A percentile compares a stretch with the other conserved stretches of the same genome.
Conservation (phyloP, 1,139 yeast species). For the Hyphopichia fennica region DNA sequence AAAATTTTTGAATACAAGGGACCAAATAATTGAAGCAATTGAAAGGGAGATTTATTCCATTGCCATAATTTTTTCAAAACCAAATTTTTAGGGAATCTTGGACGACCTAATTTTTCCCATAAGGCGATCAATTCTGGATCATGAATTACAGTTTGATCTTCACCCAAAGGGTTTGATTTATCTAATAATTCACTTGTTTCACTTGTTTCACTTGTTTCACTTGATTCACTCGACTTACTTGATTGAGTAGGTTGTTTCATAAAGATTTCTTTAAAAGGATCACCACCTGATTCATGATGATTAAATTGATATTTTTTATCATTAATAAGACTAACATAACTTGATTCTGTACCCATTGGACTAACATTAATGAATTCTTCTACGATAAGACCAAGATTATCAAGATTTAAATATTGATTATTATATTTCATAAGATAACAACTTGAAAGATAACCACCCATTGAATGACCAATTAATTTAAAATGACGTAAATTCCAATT, state of each 20-base stretch:
- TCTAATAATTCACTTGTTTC: not conserved
- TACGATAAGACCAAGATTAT: conserved; percentile 18
- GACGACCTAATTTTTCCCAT: conserved; percentile 39
- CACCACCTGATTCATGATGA: conserved; percentile 30
- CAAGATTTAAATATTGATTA: conserved; percentile 11
- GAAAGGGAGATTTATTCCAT: conserved; percentile 42
- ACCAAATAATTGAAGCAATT: conserved; percentile 36
- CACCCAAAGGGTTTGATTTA: conserved; percentile 3
- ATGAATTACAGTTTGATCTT: conserved; percentile 13
- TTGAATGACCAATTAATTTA: conserved; percentile 41
- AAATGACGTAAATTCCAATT: conserved; percentile 24
- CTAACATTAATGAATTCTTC: conserved; percentile 35
- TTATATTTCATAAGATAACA: conserved; percentile 45
- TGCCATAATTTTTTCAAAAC: conserved; percentile 38
- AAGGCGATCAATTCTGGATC: conserved; percentile 22
- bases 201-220: not conserved
- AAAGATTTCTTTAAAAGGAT: conserved; percentile 29
- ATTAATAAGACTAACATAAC: conserved; percentile 34
- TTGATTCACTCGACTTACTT: not conserved
- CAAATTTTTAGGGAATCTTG: conserved; percentile 39
- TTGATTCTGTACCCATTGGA: conserved; percentile 51
- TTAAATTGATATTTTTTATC: conserved; percentile 31
- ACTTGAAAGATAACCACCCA: conserved; percentile 46
- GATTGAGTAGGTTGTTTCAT: conserved; percentile 15
- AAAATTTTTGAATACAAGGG: conserved; percentile 44